Evolutionary conservation across 1,139 yeast species (phyloP).

Genomic region (Hansenula lynferdii): DNA sequence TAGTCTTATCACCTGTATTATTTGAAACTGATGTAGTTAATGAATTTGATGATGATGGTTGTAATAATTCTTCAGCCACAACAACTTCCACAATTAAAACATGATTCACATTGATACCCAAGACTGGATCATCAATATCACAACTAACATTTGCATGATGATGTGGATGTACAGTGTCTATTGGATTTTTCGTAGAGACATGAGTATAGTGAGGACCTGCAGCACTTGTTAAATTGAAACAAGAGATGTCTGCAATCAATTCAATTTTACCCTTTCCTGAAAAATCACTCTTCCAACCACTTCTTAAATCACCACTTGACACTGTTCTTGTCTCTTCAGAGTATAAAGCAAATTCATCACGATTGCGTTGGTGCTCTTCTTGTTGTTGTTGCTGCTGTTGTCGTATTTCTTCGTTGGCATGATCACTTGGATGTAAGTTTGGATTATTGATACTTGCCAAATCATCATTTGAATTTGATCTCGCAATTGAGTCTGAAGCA

Average conservation of each 20-base stretch:
- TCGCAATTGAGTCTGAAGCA: slow-evolving; percentile 3
- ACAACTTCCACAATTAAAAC: slow-evolving; percentile 77
- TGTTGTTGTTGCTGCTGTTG: slow-evolving; percentile 26
- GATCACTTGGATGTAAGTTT: slow-evolving; percentile 33
- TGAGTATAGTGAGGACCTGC: slow-evolving; percentile 18
- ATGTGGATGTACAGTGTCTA: slow-evolving; percentile 13
- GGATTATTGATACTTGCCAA: slow-evolving; percentile 5
- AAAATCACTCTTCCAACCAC: slow-evolving; percentile 95
- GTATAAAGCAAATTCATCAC: slow-evolving; percentile 40
- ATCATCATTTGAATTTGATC: slow-evolving; percentile 10
- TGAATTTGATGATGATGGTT: slow-evolving; percentile 16
- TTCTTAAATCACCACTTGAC: slow-evolving; percentile 72
- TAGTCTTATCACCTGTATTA: slow-evolving; percentile 11
- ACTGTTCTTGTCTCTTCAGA: slow-evolving; percentile 72
- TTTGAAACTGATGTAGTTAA: slow-evolving; percentile 15
- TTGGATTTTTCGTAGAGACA: slow-evolving; percentile 17
- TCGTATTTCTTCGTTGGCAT: slow-evolving; percentile 32
- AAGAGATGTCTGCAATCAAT: slow-evolving; percentile 62
- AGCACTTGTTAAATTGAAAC: slow-evolving; percentile 30
- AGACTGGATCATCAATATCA: slow-evolving; percentile 75
- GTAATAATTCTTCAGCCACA: slow-evolving; percentile 84
- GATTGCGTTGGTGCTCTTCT: slow-evolving; percentile 24
- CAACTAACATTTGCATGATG: slow-evolving; percentile 59
- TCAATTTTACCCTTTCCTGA: slow-evolving; percentile 72
- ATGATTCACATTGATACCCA: slow-evolving; percentile 76